A percentile compares a stretch with the other conserved stretches of the same genome.
phyloP scores from a whole-genome alignment of 1,139 yeast species.

The Wickerhamomyces sp. region DNA sequence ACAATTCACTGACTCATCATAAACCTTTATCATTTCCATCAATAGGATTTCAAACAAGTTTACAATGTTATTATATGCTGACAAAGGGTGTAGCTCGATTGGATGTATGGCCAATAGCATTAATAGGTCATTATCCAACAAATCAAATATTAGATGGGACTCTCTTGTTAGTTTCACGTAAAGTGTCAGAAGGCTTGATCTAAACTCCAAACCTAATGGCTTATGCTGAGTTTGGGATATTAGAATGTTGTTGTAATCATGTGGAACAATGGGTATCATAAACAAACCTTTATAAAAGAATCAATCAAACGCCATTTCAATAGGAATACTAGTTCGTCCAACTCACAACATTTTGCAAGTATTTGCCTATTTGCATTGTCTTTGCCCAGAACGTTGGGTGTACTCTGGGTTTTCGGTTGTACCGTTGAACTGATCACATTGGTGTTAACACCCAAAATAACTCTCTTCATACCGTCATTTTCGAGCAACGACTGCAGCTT shows the following conservation, averaged over 20 bases:
- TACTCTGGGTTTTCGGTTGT: neutral
- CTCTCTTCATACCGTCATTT: neutral
- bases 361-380: too few species aligned
- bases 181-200: neutral
- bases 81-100: slow-evolving; percentile 1
- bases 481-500: neutral
- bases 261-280: too few species aligned
- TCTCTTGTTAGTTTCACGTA: neutral
- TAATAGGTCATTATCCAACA: neutral
- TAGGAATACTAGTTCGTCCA: too few species aligned
- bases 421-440: too few species aligned
- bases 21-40: slow-evolving; percentile 10
- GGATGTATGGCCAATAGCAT: neutral
- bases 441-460: neutral
- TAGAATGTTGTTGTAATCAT: too few species aligned
- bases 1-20: slow-evolving; percentile 10
- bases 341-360: too few species aligned
- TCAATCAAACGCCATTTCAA: too few species aligned
- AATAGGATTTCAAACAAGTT: slow-evolving; percentile 12
- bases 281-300: too few species aligned
- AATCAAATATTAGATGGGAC: neutral
- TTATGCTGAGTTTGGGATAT: too few species aligned
- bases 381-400: too few species aligned
- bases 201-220: neutral
- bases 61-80: slow-evolving; percentile 8